Percentiles rank a stretch among this genome's conserved stretches.
phyloP scores from a whole-genome alignment of 306 rosid genomes.

The Citrullus colocynthis region DNA sequence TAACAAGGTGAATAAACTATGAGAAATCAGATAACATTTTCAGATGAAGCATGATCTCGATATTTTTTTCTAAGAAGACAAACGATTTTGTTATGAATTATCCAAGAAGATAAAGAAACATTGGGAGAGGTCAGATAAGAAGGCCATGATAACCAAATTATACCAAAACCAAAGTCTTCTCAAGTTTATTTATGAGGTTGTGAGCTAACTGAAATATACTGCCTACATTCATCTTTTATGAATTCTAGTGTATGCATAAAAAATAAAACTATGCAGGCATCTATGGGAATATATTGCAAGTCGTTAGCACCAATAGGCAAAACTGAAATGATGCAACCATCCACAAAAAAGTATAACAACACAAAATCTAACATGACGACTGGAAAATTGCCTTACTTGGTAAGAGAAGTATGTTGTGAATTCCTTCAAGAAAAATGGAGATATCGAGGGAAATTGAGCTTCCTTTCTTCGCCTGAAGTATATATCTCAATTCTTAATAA shows the following conservation, averaged over 20 bases:
- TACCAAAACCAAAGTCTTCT: neutral
- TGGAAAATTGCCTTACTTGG: slow-evolving; percentile 48
- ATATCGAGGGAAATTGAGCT: slow-evolving; percentile 32
- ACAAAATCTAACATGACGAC: neutral
- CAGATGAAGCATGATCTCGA: neutral
- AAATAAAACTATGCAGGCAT: neutral
- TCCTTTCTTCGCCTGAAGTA: slow-evolving; percentile 51
- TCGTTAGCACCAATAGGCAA: neutral
- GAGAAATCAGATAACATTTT: neutral
- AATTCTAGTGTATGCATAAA: neutral
- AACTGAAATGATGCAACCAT: neutral
- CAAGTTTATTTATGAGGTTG: neutral
- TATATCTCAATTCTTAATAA: slow-evolving; percentile 14
- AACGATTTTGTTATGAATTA: neutral
- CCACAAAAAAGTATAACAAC: slow-evolving; percentile 8
- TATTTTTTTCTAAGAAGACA: neutral
- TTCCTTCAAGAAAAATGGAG: slow-evolving; percentile 70
- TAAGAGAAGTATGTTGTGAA: slow-evolving; percentile 59
- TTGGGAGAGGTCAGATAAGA: neutral
- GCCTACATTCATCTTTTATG: neutral
- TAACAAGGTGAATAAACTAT: neutral
- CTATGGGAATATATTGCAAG: neutral
- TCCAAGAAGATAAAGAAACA: neutral
- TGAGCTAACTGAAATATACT: neutral
- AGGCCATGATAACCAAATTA: neutral